Evolutionary conservation across 192 early-diverging fungal genomes (phyloP).

Genomic region (Backusella tarrabulga): DNA sequence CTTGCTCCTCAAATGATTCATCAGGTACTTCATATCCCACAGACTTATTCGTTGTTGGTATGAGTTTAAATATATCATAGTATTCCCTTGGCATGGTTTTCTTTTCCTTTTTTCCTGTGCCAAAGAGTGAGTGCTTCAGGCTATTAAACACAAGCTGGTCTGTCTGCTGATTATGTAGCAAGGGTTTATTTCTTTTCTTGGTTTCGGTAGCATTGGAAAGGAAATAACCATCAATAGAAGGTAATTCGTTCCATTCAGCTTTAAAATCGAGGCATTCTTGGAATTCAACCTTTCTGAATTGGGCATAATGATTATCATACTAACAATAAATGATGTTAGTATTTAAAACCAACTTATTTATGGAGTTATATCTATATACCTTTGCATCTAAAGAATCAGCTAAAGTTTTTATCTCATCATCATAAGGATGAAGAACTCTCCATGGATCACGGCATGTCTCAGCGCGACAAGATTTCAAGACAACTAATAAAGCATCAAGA

Average conservation of each 20-base stretch:
- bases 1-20: slow-evolving; percentile 21
- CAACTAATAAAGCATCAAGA: slow-evolving; percentile 53
- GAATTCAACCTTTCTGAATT: slow-evolving; percentile 40
- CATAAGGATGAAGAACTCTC: slow-evolving; percentile 44
- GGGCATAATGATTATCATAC: slow-evolving; percentile 50
- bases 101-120: not conserved
- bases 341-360: not conserved
- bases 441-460: slow-evolving; percentile 57
- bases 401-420: slow-evolving; percentile 13
- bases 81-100: not conserved
- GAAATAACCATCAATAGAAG: slow-evolving; percentile 25
- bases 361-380: not conserved
- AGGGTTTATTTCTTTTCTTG: not conserved
- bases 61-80: slow-evolving; percentile 14
- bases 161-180: not conserved
- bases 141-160: not conserved
- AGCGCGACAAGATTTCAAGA: slow-evolving; percentile 51
- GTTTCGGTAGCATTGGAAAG: not conserved
- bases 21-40: slow-evolving; percentile 6
- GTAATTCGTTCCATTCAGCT: slow-evolving; percentile 17
- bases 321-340: not conserved
- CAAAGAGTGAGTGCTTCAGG: not conserved
- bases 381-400: slow-evolving; percentile 4
- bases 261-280: slow-evolving; percentile 23
- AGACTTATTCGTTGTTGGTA: slow-evolving; percentile 6